Base-by-base conservation (phyloP, 1,139 yeast species). In the Yamadazyma songkhlaensis region DNA sequence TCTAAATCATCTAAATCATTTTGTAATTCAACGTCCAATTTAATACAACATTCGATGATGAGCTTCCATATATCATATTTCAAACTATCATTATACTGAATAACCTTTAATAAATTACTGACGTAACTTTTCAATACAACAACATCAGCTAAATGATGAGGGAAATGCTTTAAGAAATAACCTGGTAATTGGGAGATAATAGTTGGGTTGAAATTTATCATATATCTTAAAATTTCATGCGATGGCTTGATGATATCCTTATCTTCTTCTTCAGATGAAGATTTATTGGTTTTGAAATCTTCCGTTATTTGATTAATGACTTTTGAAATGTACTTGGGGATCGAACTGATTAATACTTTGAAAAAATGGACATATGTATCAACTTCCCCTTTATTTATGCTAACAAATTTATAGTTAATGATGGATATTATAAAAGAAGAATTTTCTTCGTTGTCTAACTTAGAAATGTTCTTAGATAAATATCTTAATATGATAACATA, bases 21-120 rank as follows among this genome's bases (percentile, higher is more conserved):
- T 54, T 88, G 96, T 43, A 90, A 68, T 59, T 89, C 97, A n/a
- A 90, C 96, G 60, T 92, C 98, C 32, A 92, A 68, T 49, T 88
- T 86, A 43, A 92, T 88, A 39, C 87, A 74, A 46, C 81, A 77
- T 57, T 90, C 96, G 31, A 88, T 67, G 15, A 90, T 71, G 41
- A 87, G 62, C 22, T 84, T 83, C 97, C 97, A 90, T 6, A 86
- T 72, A 38, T 79, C 78, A 47, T 77, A 75, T 48, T 80, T 77
- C 45, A 88, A 65, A 49, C 88, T 96, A 4, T 81, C 79, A 47
- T 92, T 85, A 57, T 90, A 90, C 9, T 70, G 67, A 22, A 81
- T 64, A 28, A 86, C 59, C 25, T 57, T 55, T 37, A 90, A 63
- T 35, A 87, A 57, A 54, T 90, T 89, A 13, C 66, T 59, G 14